phyloP scores from a whole-genome alignment of 306 rosid genomes.

The Prunus mume region DNA sequence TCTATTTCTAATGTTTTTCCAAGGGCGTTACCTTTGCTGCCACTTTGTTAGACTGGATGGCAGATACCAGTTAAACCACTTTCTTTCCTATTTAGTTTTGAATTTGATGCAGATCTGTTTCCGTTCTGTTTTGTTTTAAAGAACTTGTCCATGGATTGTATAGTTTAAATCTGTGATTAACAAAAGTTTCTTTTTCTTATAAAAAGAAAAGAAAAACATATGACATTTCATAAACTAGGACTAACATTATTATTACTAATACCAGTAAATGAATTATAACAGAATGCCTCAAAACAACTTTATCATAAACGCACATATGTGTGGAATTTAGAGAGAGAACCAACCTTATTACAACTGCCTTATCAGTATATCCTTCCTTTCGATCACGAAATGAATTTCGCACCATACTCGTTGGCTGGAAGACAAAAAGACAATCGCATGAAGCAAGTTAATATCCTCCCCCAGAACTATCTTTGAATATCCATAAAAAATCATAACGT shows the following conservation, averaged over 20 bases:
- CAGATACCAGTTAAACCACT: neutral
- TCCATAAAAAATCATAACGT: neutral
- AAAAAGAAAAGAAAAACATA: too few relatives aligned
- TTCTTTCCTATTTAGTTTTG: too few relatives aligned
- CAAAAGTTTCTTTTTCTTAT: too few relatives aligned
- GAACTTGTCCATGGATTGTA: too few relatives aligned
- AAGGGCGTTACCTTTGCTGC: too few relatives aligned
- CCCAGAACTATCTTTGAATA: neutral
- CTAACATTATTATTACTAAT: neutral
- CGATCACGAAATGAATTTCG: slow-evolving; percentile 76
- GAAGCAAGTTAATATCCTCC: neutral
- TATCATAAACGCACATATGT: neutral
- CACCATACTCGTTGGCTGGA: slow-evolving; percentile 81
- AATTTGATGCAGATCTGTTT: neutral
- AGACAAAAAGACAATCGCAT: slow-evolving; percentile 1
- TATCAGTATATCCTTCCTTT: slow-evolving; percentile 91
- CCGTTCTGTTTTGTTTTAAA: neutral
- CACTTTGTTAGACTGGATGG: neutral
- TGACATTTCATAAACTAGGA: neutral
- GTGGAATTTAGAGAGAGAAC: slow-evolving; percentile 31
- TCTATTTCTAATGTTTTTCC: too few relatives aligned
- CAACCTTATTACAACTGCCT: slow-evolving; percentile 87
- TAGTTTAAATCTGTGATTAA: too few relatives aligned
- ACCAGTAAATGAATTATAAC: neutral
- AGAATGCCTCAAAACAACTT: neutral